These are phyloP conservation scores for Ustilaginoidea virens DNA, from an alignment of 2,329 filamentous ascomycete species.

Conservation along the genomic window DNA sequence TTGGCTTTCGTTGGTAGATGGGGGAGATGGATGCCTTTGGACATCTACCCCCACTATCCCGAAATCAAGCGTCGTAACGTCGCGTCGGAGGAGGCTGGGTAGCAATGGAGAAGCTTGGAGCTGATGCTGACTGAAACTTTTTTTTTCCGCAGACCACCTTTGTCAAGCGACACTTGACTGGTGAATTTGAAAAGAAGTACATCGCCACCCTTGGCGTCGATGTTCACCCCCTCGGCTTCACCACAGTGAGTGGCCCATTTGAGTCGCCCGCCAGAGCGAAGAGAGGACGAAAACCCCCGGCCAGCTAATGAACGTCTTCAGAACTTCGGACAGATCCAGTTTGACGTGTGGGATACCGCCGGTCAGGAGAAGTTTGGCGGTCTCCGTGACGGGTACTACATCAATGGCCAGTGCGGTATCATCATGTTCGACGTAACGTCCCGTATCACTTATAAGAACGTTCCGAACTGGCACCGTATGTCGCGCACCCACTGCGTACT, in stretches of 20 bases:
- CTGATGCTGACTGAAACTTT: no score
- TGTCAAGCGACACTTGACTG: constrained; percentile 99
- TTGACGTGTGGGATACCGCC: constrained; percentile 98
- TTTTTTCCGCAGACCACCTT: constrained; percentile 71
- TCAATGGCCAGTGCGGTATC: constrained; percentile 99
- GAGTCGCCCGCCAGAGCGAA: no score
- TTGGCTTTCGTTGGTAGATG: no score
- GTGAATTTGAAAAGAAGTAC: constrained; percentile 99
- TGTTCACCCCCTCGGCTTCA: constrained; percentile 96
- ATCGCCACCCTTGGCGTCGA: constrained; percentile 99
- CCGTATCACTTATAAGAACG: constrained; percentile 99
- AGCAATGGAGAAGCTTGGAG: not conserved
- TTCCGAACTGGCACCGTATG: constrained; percentile 99
- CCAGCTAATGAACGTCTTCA: constrained; percentile 17
- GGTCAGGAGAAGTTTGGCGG: constrained; percentile 99
- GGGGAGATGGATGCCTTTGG: no score
- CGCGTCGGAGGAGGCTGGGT: no score
- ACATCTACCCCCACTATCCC: constrained; percentile 11
- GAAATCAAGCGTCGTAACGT: no score
- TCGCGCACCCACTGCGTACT: no score
- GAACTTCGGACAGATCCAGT: constrained; percentile 94
- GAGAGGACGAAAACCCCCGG: no score
- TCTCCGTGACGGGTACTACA: constrained; percentile 99
- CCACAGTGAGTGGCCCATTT: constrained; percentile 74
- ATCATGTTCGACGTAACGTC: constrained; percentile 99